Evolutionary conservation across 2,329 filamentous ascomycete species (phyloP).

Genomic region (Monosporascus sp.): DNA sequence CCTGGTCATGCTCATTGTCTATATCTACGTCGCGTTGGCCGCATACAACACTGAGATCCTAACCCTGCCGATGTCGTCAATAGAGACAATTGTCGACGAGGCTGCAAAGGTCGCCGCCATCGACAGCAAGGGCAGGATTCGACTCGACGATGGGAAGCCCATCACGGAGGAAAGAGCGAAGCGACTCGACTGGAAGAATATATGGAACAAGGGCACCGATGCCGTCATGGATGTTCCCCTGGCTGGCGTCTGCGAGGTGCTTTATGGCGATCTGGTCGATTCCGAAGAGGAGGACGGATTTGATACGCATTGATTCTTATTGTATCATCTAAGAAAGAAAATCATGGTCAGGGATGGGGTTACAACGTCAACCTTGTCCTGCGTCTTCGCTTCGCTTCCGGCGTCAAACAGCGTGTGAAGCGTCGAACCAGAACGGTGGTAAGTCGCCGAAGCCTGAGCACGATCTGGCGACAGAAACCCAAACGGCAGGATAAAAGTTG

Average conservation of each 20-base stretch:
- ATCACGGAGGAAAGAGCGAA: conserved; percentile 26
- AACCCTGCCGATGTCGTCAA: conserved; percentile 71
- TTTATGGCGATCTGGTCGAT: conserved; percentile 62
- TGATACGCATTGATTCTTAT: conserved; percentile 7
- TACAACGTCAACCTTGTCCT: neutral
- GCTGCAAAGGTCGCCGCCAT: conserved; percentile 81
- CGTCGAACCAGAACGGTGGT: too few species aligned
- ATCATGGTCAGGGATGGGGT: neutral
- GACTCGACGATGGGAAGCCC: conserved; percentile 33
- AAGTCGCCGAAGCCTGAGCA: too few species aligned
- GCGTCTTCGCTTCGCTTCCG: neutral
- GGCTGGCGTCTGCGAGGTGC: conserved; percentile 87
- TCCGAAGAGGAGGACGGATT: conserved; percentile 14
- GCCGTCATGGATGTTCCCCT: conserved; percentile 96
- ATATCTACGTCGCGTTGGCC: conserved; percentile 90
- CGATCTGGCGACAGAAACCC: too few species aligned
- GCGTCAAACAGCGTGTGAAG: neutral
- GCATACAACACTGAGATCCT: conserved; percentile 86
- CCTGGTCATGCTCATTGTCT: conserved; percentile 81
- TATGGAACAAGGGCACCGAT: conserved; percentile 93
- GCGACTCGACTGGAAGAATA: conserved; percentile 64
- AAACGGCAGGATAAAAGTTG: too few species aligned
- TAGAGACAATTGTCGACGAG: conserved; percentile 90
- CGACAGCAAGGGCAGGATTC: conserved; percentile 60
- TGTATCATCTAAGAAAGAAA: neutral